Conservation (phyloP, 768 basidiomycete genomes). For the Leucocoprinus birnbaumii region DNA sequence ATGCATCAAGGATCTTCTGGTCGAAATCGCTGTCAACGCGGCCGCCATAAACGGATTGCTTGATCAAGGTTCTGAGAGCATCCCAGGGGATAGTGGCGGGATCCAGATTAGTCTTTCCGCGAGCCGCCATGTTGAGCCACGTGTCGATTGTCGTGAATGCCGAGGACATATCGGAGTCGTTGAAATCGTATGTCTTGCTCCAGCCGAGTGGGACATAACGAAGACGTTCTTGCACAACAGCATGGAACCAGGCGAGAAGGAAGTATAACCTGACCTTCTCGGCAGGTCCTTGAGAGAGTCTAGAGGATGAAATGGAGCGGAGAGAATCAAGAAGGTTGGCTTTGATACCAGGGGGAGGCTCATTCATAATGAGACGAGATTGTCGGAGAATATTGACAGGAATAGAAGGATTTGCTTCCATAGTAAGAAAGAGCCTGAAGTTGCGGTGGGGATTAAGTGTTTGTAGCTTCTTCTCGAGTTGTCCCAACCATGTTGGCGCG, state of each 20-base stretch:
- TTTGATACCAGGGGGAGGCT: conserved; percentile 95
- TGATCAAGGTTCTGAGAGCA: conserved; percentile 89
- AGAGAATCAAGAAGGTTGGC: conserved; percentile 94
- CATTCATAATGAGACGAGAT: conserved; percentile 97
- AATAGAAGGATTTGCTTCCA: conserved; percentile 94
- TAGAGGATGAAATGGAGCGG: conserved; percentile 63
- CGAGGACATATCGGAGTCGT: conserved; percentile 95
- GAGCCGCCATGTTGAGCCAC: conserved; percentile 79
- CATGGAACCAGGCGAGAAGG: conserved; percentile 98
- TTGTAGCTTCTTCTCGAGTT: conserved; percentile 94
- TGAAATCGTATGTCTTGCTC: conserved; percentile 98
- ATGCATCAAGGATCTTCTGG: conserved; percentile 87
- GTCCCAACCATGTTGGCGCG: conserved; percentile 92
- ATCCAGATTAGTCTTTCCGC: conserved; percentile 89
- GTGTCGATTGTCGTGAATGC: conserved; percentile 90
- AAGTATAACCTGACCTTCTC: conserved; percentile 95
- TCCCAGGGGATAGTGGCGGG: conserved; percentile 93
- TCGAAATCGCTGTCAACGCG: conserved; percentile 95
- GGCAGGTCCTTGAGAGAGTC: conserved; percentile 81
- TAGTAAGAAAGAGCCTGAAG: conserved; percentile 97
- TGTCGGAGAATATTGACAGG: conserved; percentile 96
- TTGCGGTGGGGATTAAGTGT: conserved; percentile 84
- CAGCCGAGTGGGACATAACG: conserved; percentile 96
- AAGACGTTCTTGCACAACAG: conserved; percentile 93
- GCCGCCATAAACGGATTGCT: conserved; percentile 95